Conservation (phyloP, 306 rosid genomes). For the Albizia julibrissin region DNA sequence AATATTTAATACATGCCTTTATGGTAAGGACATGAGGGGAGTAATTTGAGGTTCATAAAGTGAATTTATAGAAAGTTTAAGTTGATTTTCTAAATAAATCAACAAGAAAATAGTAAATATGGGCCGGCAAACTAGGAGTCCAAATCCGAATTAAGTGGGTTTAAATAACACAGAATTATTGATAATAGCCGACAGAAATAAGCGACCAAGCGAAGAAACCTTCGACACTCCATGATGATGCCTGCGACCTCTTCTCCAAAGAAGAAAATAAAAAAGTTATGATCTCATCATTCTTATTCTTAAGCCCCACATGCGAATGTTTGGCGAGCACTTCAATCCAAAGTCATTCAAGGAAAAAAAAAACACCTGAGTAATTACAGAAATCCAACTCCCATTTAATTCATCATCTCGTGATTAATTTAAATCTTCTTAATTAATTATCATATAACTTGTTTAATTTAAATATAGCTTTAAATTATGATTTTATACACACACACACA, state of each 20-base stretch:
- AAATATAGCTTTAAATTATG: background rate
- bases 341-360: background rate
- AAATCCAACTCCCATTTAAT: background rate
- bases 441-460: background rate
- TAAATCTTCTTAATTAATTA: background rate
- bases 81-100: background rate
- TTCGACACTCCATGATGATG: background rate
- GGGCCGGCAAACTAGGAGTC: background rate
- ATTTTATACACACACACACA: no score
- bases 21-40: no score
- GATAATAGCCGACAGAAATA: background rate
- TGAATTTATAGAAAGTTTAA: background rate
- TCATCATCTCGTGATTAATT: background rate
- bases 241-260: background rate
- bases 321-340: background rate
- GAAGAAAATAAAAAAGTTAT: background rate
- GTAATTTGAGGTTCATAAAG: background rate
- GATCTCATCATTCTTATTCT: background rate
- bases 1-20: no score
- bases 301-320: background rate
- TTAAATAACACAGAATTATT: background rate
- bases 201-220: constrained; percentile 1
- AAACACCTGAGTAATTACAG: background rate
- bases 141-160: background rate
- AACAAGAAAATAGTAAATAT: no score